phyloP scores from a whole-genome alignment of 1,284 basidiomycete species.

The Vanrija sp. region DNA sequence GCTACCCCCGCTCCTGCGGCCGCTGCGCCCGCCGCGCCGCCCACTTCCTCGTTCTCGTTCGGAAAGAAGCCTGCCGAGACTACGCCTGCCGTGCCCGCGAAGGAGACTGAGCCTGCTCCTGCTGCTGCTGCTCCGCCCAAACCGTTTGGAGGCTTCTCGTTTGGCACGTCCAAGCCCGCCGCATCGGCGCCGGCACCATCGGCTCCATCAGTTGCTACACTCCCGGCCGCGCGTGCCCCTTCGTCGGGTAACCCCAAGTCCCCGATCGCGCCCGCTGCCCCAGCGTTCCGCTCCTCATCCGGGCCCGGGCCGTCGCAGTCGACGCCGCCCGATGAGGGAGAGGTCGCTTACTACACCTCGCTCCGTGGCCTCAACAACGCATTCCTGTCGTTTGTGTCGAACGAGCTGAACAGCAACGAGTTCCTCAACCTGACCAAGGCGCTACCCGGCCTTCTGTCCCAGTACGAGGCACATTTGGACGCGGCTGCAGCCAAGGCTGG shows the following conservation, averaged over 20 bases:
- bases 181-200: conserved; percentile 1
- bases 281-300: conserved; percentile 25
- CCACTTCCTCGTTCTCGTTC: not conserved
- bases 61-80: not conserved
- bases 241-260: conserved; percentile 14
- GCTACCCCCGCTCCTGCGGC: conserved; percentile 10
- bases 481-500: conserved; percentile 55
- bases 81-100: not conserved
- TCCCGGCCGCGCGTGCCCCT: not conserved
- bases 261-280: conserved; percentile 5
- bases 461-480: conserved; percentile 61
- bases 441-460: conserved; percentile 53
- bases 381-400: conserved; percentile 61
- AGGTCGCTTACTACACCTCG: conserved; percentile 63
- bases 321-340: conserved; percentile 36
- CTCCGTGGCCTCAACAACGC: conserved; percentile 77
- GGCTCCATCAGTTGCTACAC: not conserved
- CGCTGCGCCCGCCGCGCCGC: not conserved
- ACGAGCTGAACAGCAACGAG: conserved; percentile 66
- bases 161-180: conserved; percentile 5
- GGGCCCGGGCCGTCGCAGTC: conserved; percentile 18
- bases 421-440: conserved; percentile 63
- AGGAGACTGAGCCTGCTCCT: conserved; percentile 5
- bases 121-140: conserved; percentile 16
- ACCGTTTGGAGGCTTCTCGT: conserved; percentile 24